These are phyloP conservation scores for Trypanosoma brucei DNA, from an alignment of 208 protist genomes.

Conservation along the genomic window DNA sequence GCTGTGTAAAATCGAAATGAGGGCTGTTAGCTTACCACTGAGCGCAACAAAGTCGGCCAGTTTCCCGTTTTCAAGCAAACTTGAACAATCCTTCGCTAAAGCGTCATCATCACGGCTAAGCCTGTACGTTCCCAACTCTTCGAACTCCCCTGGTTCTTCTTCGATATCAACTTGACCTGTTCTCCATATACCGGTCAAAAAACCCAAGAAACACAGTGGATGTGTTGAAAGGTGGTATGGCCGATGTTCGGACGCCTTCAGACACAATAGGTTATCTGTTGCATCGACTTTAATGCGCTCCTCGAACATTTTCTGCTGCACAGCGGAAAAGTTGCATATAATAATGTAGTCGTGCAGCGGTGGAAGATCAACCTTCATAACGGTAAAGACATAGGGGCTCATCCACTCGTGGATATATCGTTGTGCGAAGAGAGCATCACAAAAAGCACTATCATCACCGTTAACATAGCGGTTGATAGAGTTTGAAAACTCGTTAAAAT, in stretches of 20 bases:
- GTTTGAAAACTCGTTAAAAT: conserved; percentile 50
- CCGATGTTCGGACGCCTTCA: conserved; percentile 62
- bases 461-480: conserved; percentile 71
- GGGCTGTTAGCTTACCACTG: conserved; percentile 74
- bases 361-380: conserved; percentile 75
- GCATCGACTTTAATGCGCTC: conserved; percentile 13
- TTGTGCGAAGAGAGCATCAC: conserved; percentile 52
- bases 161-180: no score
- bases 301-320: conserved; percentile 36
- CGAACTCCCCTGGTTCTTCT: neutral
- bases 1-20: conserved; percentile 55
- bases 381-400: conserved; percentile 78
- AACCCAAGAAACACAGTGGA: conserved; percentile 76
- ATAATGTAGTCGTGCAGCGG: conserved; percentile 83
- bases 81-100: conserved; percentile 36
- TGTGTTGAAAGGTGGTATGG: conserved; percentile 77
- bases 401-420: conserved; percentile 84
- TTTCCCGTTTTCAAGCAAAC: conserved; percentile 34
- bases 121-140: conserved; percentile 15
- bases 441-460: conserved; percentile 55
- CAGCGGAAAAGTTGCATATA: conserved; percentile 60
- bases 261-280: conserved; percentile 1
- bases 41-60: conserved; percentile 48
- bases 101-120: conserved; percentile 33
- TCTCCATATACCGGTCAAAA: conserved; percentile 25